These are phyloP conservation scores for Erodium trifolium DNA, from an alignment of 441 rosid species.

Conservation along the genomic window DNA sequence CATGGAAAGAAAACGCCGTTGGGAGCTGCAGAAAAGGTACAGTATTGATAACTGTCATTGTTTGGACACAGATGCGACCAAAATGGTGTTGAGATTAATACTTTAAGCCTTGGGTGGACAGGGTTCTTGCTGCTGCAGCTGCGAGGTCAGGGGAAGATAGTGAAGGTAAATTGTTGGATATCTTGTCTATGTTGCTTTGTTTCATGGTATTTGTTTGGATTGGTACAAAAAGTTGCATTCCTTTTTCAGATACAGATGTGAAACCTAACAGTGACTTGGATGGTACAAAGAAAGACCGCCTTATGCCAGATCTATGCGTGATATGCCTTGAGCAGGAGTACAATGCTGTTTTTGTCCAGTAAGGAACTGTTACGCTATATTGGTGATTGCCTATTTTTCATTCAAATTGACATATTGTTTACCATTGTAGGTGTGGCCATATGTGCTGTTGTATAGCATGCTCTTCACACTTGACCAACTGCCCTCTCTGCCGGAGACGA, in stretches of 20 bases:
- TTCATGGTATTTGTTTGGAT: conserved; percentile 10
- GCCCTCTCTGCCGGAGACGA: conserved; percentile 82
- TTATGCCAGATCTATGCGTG: conserved; percentile 80
- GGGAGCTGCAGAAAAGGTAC: conserved; percentile 49
- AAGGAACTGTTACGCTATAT: conserved; percentile 23
- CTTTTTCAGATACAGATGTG: conserved; percentile 36
- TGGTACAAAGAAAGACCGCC: conserved; percentile 43
- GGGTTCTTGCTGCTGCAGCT: conserved; percentile 89
- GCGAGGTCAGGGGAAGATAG: conserved; percentile 48
- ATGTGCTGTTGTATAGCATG: conserved; percentile 89
- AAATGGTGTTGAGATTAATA: conserved; percentile 14
- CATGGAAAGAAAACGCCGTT: conserved; percentile 42
- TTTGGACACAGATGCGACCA: not conserved
- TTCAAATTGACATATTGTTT: conserved; percentile 8
- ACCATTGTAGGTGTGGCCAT: conserved; percentile 78
- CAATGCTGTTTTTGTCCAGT: conserved; percentile 86
- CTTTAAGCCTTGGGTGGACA: conserved; percentile 23
- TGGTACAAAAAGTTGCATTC: conserved; percentile 12
- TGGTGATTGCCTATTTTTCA: too few relatives aligned
- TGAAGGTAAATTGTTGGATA: conserved; percentile 38
- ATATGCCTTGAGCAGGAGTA: conserved; percentile 92
- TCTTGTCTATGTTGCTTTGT: conserved; percentile 4
- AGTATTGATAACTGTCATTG: not conserved
- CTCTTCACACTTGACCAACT: conserved; percentile 55
- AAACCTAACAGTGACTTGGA: conserved; percentile 42